phyloP scores from a whole-genome alignment of 495 filamentous ascomycete species.

The Pyrenopolyporus hunteri region DNA sequence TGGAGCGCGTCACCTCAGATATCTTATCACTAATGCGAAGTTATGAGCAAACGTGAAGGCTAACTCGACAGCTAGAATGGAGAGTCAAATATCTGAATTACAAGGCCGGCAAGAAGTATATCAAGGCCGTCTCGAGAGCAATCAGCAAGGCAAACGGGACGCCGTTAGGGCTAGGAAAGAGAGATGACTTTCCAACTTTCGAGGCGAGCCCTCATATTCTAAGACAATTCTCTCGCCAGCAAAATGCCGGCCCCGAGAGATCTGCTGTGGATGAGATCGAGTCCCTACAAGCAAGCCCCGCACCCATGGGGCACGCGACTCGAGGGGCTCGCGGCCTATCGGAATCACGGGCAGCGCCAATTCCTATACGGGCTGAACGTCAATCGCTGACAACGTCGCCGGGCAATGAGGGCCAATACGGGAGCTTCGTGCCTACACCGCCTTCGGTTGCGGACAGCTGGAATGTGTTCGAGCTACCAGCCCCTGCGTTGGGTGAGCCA shows the following conservation, averaged over 20 bases:
- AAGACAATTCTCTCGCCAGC: constrained; percentile 36
- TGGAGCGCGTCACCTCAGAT: too few species aligned
- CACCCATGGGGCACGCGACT: constrained; percentile 36
- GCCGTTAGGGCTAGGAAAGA: constrained; percentile 44
- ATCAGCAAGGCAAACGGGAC: constrained; percentile 66
- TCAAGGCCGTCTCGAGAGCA: constrained; percentile 79
- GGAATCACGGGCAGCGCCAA: constrained; percentile 41
- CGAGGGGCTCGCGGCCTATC: constrained; percentile 11
- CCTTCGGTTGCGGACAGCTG: constrained; percentile 48
- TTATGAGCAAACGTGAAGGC: neutral
- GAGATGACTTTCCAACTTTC: constrained; percentile 28
- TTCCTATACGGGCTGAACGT: constrained; percentile 40
- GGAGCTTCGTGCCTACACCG: constrained; percentile 74
- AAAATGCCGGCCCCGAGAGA: constrained; percentile 13
- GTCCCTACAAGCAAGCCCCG: constrained; percentile 33
- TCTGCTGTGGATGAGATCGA: constrained; percentile 26
- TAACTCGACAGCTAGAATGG: constrained; percentile 66
- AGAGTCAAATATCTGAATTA: constrained; percentile 90
- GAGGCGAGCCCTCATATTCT: constrained; percentile 27
- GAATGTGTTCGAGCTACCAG: constrained; percentile 68
- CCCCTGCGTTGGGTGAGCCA: constrained; percentile 69
- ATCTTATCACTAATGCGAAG: neutral
- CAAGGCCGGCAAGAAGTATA: constrained; percentile 89
- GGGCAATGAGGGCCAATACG: constrained; percentile 61
- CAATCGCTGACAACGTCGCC: constrained; percentile 43